A percentile compares a stretch with the other conserved stretches of the same genome.
phyloP scores from a whole-genome alignment of 805 yeast genomes.

The Lachancea fermentati region DNA sequence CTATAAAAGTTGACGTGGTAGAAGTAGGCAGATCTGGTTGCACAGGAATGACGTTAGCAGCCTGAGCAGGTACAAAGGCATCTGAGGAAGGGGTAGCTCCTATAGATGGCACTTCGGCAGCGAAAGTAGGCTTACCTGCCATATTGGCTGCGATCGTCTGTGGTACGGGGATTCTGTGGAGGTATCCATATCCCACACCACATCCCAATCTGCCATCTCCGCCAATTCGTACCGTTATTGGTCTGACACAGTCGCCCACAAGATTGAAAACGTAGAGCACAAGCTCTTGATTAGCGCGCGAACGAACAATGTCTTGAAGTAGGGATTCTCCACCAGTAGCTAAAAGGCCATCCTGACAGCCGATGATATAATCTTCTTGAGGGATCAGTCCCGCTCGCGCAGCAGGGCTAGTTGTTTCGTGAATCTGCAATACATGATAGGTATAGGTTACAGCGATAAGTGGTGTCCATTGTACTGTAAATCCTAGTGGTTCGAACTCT shows the following conservation, averaged over 20 bases:
- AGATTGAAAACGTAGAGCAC: conserved; percentile 78
- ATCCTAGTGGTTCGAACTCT: conserved; percentile 49
- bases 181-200: conserved; percentile 88
- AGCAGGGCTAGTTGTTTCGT: conserved; percentile 70
- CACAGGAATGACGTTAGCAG: not conserved
- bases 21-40: conserved; percentile 2
- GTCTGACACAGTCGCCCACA: conserved; percentile 79
- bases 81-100: conserved; percentile 1
- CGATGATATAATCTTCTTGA: conserved; percentile 82
- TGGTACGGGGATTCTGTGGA: conserved; percentile 74
- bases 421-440: conserved; percentile 77
- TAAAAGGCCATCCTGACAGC: conserved; percentile 78
- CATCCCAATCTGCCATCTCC: conserved; percentile 84
- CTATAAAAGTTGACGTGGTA: conserved; percentile 7
- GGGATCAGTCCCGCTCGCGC: conserved; percentile 76
- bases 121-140: too few relatives aligned
- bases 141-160: not conserved
- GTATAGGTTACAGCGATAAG: conserved; percentile 70
- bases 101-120: too few relatives aligned
- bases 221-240: conserved; percentile 79
- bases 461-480: conserved; percentile 74
- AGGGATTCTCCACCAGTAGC: conserved; percentile 84
- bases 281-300: conserved; percentile 41
- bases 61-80: conserved; percentile 7
- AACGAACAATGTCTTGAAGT: conserved; percentile 58